These are phyloP conservation scores for Cytospora piceae DNA, from an alignment of 2,329 filamentous ascomycete genomes.

Conservation along the genomic window DNA sequence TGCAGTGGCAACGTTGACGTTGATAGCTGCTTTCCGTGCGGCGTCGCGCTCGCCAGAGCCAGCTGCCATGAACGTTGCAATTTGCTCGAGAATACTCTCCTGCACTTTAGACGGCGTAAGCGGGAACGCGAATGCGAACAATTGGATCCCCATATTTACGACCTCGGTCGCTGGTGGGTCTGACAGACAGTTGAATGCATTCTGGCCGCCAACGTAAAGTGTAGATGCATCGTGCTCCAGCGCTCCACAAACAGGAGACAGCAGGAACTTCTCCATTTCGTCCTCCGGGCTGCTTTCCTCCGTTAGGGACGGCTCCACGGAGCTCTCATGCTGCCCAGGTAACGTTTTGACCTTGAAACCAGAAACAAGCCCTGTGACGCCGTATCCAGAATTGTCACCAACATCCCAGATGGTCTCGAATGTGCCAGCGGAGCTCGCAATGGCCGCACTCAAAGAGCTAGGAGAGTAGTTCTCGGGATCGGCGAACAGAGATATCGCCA, in stretches of 20 bases:
- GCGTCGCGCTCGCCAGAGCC: constrained; percentile 80
- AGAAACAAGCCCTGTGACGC: constrained; percentile 81
- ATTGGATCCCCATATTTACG: constrained; percentile 88
- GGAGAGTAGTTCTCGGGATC: constrained; percentile 88
- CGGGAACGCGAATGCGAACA: constrained; percentile 90
- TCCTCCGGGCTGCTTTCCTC: constrained; percentile 65
- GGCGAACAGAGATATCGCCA: constrained; percentile 89
- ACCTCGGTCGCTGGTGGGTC: constrained; percentile 91
- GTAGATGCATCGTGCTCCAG: constrained; percentile 87
- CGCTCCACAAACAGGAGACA: constrained; percentile 78
- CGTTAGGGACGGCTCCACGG: constrained; percentile 46
- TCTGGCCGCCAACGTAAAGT: constrained; percentile 67
- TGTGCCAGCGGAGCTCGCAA: constrained; percentile 84
- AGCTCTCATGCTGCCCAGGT: constrained; percentile 67
- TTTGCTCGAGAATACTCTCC: constrained; percentile 93
- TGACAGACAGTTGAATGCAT: constrained; percentile 54
- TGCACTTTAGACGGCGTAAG: constrained; percentile 90
- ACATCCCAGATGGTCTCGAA: constrained; percentile 97
- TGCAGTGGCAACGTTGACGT: constrained; percentile 85
- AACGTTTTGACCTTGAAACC: constrained; percentile 75
- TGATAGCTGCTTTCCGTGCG: constrained; percentile 86
- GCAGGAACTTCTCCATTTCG: constrained; percentile 62
- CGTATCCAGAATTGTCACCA: constrained; percentile 91
- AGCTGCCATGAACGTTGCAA: constrained; percentile 85
- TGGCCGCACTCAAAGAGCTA: constrained; percentile 84